These are phyloP conservation scores for Fraxinus excelsior DNA, from an alignment of 257 asterid genomes.

Conservation along the genomic window DNA sequence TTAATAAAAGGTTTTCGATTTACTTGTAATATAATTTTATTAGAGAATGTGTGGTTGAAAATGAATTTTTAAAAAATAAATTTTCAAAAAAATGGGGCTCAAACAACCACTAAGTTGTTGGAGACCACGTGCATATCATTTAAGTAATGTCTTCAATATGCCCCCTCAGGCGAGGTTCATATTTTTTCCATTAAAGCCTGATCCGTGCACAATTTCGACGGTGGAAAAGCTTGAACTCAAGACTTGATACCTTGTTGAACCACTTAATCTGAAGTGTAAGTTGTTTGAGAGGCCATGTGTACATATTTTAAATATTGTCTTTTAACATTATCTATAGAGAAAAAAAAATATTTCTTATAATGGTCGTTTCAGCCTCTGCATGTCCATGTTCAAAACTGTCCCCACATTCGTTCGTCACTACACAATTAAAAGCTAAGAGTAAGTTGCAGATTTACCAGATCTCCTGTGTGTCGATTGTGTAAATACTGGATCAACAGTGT, in stretches of 20 bases:
- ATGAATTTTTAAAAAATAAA: no score
- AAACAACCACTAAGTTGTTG: no score
- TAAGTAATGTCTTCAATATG: not conserved
- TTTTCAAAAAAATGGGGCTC: no score
- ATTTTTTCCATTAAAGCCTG: not conserved
- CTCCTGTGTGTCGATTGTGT: slow-evolving; percentile 67
- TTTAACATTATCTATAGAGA: not conserved
- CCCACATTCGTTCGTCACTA: not conserved
- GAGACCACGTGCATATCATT: not conserved
- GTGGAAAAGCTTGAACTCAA: not conserved
- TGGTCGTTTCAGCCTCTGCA: not conserved
- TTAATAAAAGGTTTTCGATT: no score
- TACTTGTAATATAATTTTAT: no score
- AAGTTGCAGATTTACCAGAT: slow-evolving; percentile 52
- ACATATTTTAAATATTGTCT: not conserved
- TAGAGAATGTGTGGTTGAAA: no score
- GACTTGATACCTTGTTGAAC: not conserved
- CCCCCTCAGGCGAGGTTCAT: not conserved
- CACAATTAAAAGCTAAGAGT: slow-evolving; percentile 12
- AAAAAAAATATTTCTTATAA: not conserved
- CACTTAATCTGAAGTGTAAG: not conserved
- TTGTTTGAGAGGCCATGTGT: not conserved
- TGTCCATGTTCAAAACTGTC: not conserved
- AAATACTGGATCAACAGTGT: slow-evolving; percentile 77
- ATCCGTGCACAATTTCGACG: not conserved